Conservation (phyloP, 345 rosid species). For the Eucalyptus pauciflora region DNA sequence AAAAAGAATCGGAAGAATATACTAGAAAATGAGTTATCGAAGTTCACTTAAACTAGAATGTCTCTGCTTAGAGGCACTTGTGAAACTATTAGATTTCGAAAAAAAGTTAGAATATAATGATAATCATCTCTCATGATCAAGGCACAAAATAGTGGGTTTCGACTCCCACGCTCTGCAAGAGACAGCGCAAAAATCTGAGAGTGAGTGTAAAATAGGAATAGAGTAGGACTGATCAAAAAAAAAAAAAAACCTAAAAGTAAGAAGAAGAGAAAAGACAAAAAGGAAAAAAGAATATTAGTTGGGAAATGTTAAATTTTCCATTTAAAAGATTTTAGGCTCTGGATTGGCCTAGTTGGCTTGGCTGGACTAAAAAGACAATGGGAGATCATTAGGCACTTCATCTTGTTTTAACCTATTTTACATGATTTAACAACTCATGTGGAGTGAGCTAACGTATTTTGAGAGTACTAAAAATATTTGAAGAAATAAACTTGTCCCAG, state of each 20-base stretch:
- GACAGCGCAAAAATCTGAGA: too few relatives aligned
- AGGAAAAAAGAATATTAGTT: rapidly evolving
- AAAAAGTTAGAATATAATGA: rapidly evolving
- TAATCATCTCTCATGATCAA: rapidly evolving
- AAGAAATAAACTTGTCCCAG: background rate
- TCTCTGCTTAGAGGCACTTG: rapidly evolving
- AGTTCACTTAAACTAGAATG: rapidly evolving
- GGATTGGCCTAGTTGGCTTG: background rate
- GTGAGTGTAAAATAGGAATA: too few relatives aligned
- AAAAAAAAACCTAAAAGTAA: too few relatives aligned
- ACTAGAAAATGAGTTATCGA: rapidly evolving
- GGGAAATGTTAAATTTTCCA: background rate
- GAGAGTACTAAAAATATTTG: background rate
- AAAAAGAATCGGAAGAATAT: too few relatives aligned
- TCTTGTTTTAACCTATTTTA: too few relatives aligned
- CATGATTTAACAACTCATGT: rapidly evolving
- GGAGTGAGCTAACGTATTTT: background rate
- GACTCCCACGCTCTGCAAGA: too few relatives aligned
- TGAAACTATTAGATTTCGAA: rapidly evolving
- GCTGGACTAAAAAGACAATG: too few relatives aligned
- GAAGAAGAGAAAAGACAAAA: too few relatives aligned
- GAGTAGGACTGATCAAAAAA: too few relatives aligned
- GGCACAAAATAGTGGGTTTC: rapidly evolving
- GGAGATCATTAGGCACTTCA: too few relatives aligned
- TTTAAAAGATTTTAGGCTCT: background rate